A percentile compares a stretch with the other conserved stretches of the same genome.
Conservation (phyloP, 2,329 filamentous ascomycete species). For the Grosmannia serpens region DNA sequence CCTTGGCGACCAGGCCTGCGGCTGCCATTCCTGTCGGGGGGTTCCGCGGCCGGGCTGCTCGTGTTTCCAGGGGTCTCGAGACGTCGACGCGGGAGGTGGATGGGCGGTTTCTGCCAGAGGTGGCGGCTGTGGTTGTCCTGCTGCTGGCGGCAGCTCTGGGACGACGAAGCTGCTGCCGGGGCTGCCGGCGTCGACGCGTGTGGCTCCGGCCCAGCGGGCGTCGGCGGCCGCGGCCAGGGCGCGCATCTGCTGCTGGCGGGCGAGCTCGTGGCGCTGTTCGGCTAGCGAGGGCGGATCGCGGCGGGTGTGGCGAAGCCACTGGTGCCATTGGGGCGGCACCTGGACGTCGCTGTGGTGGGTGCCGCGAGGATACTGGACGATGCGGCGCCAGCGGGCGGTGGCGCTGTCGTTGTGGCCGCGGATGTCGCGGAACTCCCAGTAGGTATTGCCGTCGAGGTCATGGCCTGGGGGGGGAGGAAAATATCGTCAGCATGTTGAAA, state of each 20-base stretch:
- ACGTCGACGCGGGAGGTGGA: not conserved
- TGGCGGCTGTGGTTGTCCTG: not conserved
- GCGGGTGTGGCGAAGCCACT: slow-evolving; percentile 55
- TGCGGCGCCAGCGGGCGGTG: slow-evolving; percentile 43
- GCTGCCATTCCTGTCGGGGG: slow-evolving; percentile 57
- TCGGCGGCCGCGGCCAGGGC: slow-evolving; percentile 49
- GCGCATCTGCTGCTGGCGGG: slow-evolving; percentile 41
- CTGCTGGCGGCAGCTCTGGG: not conserved
- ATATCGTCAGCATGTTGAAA: no score
- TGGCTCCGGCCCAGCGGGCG: slow-evolving; percentile 47
- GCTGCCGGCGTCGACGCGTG: slow-evolving; percentile 20
- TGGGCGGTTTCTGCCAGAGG: not conserved
- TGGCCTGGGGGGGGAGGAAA: slow-evolving; percentile 31
- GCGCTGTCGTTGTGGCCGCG: slow-evolving; percentile 22
- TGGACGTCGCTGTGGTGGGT: slow-evolving; percentile 43
- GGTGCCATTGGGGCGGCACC: slow-evolving; percentile 54
- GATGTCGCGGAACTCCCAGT: slow-evolving; percentile 53
- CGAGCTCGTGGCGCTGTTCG: slow-evolving; percentile 44
- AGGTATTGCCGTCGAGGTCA: slow-evolving; percentile 56
- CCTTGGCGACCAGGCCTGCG: slow-evolving; percentile 41
- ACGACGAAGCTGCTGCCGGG: not conserved
- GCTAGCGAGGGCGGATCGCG: slow-evolving; percentile 38
- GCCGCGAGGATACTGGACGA: slow-evolving; percentile 45
- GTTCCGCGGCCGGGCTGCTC: slow-evolving; percentile 30
- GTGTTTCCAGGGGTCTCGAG: slow-evolving; percentile 43